Evolutionary conservation across 2,329 filamentous ascomycete species (phyloP).

Genomic region (Diaporthe ampelina): DNA sequence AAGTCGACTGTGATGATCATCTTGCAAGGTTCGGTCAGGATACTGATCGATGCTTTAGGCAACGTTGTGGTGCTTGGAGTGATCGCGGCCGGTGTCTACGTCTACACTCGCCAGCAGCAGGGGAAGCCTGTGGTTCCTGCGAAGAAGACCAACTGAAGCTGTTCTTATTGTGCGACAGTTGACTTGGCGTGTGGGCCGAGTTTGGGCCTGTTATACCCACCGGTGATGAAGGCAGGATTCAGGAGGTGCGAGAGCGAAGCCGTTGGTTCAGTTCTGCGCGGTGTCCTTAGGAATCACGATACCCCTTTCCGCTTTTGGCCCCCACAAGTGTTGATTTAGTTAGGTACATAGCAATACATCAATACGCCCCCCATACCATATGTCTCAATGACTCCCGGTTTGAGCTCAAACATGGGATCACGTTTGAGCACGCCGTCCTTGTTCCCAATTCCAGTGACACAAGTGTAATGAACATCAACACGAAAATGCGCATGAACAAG

Average conservation of each 20-base stretch:
- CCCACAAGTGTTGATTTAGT: neutral
- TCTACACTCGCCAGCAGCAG: slow-evolving; percentile 50
- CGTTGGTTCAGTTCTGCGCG: neutral
- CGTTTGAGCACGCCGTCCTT: neutral
- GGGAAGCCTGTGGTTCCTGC: slow-evolving; percentile 41
- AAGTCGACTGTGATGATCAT: slow-evolving; percentile 41
- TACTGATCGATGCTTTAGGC: slow-evolving; percentile 44
- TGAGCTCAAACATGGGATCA: neutral
- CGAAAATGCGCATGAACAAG: neutral
- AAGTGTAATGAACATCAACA: neutral
- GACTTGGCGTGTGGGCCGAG: neutral
- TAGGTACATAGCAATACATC: neutral
- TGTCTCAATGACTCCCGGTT: neutral
- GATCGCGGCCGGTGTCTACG: slow-evolving; percentile 49
- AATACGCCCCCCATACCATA: neutral
- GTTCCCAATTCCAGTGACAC: neutral
- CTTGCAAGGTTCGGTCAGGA: too few relatives aligned
- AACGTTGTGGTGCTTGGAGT: slow-evolving; percentile 55
- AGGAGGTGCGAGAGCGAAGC: neutral
- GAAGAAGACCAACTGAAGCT: slow-evolving; percentile 42
- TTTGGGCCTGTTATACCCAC: neutral
- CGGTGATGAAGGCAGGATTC: too few relatives aligned
- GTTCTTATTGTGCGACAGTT: neutral
- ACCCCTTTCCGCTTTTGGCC: slow-evolving; percentile 8
- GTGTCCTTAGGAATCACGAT: slow-evolving; percentile 13